These are phyloP conservation scores for Exophiala oligosperma DNA, from an alignment of 2,329 filamentous ascomycete genomes.

Conservation along the genomic window DNA sequence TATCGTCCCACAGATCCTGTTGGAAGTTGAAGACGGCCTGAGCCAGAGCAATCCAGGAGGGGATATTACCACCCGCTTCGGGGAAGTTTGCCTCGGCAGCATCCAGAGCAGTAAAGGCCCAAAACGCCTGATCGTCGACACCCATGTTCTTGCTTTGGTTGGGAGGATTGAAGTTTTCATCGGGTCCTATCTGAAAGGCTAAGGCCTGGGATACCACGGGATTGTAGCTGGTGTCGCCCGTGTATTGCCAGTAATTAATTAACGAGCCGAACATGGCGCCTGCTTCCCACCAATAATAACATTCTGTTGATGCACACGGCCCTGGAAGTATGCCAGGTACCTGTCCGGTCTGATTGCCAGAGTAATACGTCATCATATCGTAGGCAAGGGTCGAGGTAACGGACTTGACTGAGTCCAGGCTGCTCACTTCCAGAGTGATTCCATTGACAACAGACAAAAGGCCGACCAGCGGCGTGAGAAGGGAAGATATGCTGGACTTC, in stretches of 20 bases:
- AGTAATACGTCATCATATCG: conserved; percentile 38
- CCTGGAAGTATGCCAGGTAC: conserved; percentile 35
- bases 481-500: conserved; percentile 13
- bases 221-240: conserved; percentile 43
- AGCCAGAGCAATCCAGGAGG: conserved; percentile 71
- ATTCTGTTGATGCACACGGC: conserved; percentile 27
- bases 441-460: conserved; percentile 18
- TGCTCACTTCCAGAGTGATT: conserved; percentile 24
- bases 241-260: conserved; percentile 46
- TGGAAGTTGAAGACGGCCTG: conserved; percentile 79
- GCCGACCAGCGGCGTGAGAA: conserved; percentile 26
- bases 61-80: conserved; percentile 42
- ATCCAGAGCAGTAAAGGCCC: conserved; percentile 40
- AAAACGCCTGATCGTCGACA: conserved; percentile 35
- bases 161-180: conserved; percentile 41
- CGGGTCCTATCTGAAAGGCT: conserved; percentile 40
- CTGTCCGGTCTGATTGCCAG: conserved; percentile 34
- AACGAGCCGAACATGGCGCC: conserved; percentile 39
- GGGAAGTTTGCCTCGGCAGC: conserved; percentile 40
- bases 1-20: conserved; percentile 65
- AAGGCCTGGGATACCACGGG: conserved; percentile 40
- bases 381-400: conserved; percentile 35
- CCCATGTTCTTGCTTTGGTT: conserved; percentile 44
- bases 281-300: conserved; percentile 41
- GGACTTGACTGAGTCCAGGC: conserved; percentile 35